Base-by-base conservation (phyloP, 2,329 filamentous ascomycete genomes). In the Verticillium dahliae region DNA sequence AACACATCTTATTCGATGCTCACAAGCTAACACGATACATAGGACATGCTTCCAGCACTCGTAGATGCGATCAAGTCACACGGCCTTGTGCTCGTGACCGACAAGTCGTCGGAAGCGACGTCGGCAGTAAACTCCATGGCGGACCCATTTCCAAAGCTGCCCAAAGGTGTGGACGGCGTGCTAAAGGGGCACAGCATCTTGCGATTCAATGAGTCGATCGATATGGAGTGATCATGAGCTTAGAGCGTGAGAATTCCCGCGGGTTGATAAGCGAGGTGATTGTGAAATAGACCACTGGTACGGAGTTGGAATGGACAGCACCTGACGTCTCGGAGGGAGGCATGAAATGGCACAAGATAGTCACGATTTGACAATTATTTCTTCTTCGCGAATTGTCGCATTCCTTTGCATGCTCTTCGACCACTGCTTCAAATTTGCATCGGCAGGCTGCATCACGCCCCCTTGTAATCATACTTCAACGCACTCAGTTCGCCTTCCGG, bases 1-100 rank as follows among this genome's bases (percentile, higher is more conserved):
- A 52, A 22, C 60, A 60, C 33, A 2, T 57, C 37, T 45, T 27
- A 33, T 39, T 15, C 38, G n/a, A 15, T 11, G 55, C 9, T 13
- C 38, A 18, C n/a, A 35, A 39, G 57, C 65, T 74, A 65, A 73
- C 57, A 13, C 4, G 27, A 59, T 56, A 27, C 10, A 11, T 2
- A 96, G 92, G 91, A 96, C 64, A 92, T 97, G 79, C 93, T 97
- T 9, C 95, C 95, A 1, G 91, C 93, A 2, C 83, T 99, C 56
- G 88, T 96, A 60, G 91, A 96, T 67, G 91, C 93, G 2, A 94
- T 99, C 77, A 98, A 98, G 75, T 92, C 92, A 33, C 90, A 96
- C 57, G 94, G 95, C 33, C 81, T 99, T 58, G 94, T 96, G 5
- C 84, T 99, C 41, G 93, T 99, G 15, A 90, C 91, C 59, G 94